Evolutionary conservation across 2,329 filamentous ascomycete species (phyloP).

Genomic region (Alternaria infectoria): DNA sequence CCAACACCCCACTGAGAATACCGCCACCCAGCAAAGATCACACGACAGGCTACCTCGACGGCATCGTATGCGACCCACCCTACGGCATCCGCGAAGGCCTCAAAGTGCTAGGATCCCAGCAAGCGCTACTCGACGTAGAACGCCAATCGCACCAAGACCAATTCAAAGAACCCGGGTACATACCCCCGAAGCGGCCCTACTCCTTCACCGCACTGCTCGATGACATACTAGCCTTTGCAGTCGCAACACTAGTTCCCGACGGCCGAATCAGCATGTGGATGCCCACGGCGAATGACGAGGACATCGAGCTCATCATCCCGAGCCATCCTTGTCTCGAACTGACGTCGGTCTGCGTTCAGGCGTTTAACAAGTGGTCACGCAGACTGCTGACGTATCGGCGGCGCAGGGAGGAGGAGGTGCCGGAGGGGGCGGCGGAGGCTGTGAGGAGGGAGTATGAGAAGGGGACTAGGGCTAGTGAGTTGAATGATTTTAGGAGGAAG

Average conservation of each 20-base stretch:
- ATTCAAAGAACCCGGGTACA: constrained; percentile 61
- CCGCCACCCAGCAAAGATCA: constrained; percentile 8
- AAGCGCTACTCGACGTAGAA: constrained; percentile 49
- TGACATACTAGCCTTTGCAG: constrained; percentile 85
- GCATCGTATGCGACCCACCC: constrained; percentile 92
- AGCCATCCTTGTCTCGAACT: constrained; percentile 76
- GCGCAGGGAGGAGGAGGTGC: constrained; percentile 64
- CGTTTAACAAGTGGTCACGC: constrained; percentile 92
- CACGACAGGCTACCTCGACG: constrained; percentile 70
- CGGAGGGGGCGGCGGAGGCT: constrained; percentile 25
- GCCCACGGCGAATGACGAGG: constrained; percentile 72
- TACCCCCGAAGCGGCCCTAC: constrained; percentile 90
- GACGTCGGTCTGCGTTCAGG: constrained; percentile 79
- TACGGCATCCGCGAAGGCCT: constrained; percentile 94
- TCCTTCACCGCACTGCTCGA: constrained; percentile 89
- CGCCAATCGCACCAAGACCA: constrained; percentile 34
- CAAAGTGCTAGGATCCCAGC: constrained; percentile 80
- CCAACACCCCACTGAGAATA: constrained; percentile 74
- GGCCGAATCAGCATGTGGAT: constrained; percentile 95
- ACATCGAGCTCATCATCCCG: constrained; percentile 78
- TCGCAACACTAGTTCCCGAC: constrained; percentile 74
- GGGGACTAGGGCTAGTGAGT: constrained; percentile 65
- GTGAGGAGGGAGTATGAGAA: constrained; percentile 43
- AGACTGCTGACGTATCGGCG: constrained; percentile 86
- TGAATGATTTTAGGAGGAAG: constrained; percentile 71